Conservation (phyloP, 208 protist species). For the Crithidia acanthocephali region DNA sequence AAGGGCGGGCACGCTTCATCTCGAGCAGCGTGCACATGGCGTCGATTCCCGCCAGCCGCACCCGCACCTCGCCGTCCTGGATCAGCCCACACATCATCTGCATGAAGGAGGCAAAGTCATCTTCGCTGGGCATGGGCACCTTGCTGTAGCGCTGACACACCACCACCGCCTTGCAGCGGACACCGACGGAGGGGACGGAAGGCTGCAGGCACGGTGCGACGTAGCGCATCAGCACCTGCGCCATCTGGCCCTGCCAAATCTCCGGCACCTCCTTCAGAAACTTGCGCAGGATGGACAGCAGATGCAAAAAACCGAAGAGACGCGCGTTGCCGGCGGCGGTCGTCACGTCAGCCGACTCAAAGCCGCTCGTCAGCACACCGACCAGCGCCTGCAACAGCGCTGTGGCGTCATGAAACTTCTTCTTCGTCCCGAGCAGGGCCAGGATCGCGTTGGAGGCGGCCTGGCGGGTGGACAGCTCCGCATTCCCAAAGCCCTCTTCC, state of each 20-base stretch:
- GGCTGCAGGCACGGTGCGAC: constrained; percentile 77
- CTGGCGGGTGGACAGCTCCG: constrained; percentile 73
- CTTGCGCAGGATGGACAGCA: constrained; percentile 83
- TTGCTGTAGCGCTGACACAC: constrained; percentile 88
- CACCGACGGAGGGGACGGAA: constrained; percentile 43
- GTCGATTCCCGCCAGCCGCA: constrained; percentile 83
- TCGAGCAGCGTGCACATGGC: constrained; percentile 88
- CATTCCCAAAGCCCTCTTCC: constrained; percentile 72
- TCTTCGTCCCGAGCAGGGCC: constrained; percentile 69
- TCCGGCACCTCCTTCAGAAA: constrained; percentile 67
- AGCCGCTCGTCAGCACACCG: constrained; percentile 54
- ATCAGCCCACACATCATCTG: constrained; percentile 72
- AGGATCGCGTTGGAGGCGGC: constrained; percentile 83
- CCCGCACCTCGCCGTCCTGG: constrained; percentile 68
- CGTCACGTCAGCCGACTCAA: constrained; percentile 52
- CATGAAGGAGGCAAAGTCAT: constrained; percentile 82
- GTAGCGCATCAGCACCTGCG: constrained; percentile 73
- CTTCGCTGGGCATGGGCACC: constrained; percentile 69
- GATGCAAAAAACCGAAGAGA: constrained; percentile 83
- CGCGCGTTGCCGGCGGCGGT: constrained; percentile 55
- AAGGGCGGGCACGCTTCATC: constrained; percentile 71
- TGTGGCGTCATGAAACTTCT: constrained; percentile 71
- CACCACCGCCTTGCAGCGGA: constrained; percentile 85
- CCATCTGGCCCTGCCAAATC: constrained; percentile 83
- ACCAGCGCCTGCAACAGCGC: constrained; percentile 74